Evolutionary conservation across 345 rosid genomes (phyloP), one percentile per base, ranked within the genome.

Genomic region (Camelina sativa): DNA sequence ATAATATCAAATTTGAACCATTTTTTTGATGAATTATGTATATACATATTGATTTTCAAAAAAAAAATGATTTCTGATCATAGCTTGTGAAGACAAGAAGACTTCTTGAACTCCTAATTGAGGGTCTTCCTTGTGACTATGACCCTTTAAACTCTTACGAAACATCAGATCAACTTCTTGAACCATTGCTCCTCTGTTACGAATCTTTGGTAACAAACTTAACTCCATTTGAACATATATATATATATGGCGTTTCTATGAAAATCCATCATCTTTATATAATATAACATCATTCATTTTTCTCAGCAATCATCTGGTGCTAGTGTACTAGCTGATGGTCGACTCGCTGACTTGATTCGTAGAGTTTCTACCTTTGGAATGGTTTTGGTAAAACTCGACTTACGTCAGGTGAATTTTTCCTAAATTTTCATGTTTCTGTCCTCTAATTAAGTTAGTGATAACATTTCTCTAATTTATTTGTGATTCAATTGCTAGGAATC

Each of bases 351-450:
- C 80, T 82, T 95, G 46, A 95, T 95, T 64, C 86, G 99, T 54
- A 90, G 91, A 82, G 97, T 90, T 81, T 82, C 91, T 73, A 87
- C 96, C 1, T 92, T 94, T 73, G 97, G 99, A 15, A 87, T 92
- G 92, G 92, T 87, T 67, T 81, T 94, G 71, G 87, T 92, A 86
- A 94, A 94, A 90, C 95, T 92, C 28, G 99, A 94, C 76, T 85
- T 94, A 86, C 97, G 97, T 9, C 97, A 94, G 98, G 98, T 91
- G 79, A 67, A 16, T 3, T 0, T 6, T 16, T 44, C 20, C 48
- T n/a, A 34, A 47, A 16, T 48, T n/a, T n/a, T n/a, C n/a, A n/a
- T n/a, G n/a, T n/a, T n/a, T n/a, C n/a, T n/a, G n/a, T n/a, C n/a
- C n/a, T n/a, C n/a, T n/a, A n/a, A n/a, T n/a, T n/a, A n/a, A n/a